These are phyloP conservation scores for Agarophyton chilense DNA, from an alignment of 23 red algal genomes.

Conservation along the genomic window DNA sequence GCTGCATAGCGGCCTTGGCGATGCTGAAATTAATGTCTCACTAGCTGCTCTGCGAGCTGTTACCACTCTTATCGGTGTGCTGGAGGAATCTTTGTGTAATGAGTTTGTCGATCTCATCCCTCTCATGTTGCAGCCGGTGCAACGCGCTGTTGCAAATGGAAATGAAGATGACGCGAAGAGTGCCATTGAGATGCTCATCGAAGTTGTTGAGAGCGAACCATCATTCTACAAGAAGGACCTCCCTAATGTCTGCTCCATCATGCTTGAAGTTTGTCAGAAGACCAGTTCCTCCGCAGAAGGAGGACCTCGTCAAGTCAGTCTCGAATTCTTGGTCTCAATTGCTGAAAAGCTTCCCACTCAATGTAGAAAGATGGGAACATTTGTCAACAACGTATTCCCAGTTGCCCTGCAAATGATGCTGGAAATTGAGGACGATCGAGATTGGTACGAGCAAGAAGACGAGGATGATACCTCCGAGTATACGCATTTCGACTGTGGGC, in stretches of 20 bases:
- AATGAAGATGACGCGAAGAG: constrained; percentile 77
- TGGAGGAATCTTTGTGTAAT: constrained; percentile 81
- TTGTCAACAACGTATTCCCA: constrained; percentile 78
- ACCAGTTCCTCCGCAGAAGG: constrained; percentile 62
- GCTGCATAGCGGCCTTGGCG: constrained; percentile 51
- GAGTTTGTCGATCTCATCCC: constrained; percentile 87
- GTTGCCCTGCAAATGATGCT: constrained; percentile 94
- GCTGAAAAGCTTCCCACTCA: constrained; percentile 88
- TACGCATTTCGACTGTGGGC: constrained; percentile 84
- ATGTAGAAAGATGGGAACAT: constrained; percentile 77
- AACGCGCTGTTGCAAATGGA: constrained; percentile 35
- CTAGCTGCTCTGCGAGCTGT: constrained; percentile 82
- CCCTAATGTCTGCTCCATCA: constrained; percentile 48
- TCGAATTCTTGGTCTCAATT: constrained; percentile 90
- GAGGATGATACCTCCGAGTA: constrained; percentile 81
- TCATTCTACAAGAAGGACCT: constrained; percentile 80
- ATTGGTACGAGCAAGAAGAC: constrained; percentile 94
- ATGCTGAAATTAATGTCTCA: constrained; percentile 62
- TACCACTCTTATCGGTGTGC: constrained; percentile 63
- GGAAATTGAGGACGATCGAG: constrained; percentile 90
- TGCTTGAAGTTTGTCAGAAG: constrained; percentile 72
- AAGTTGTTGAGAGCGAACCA: constrained; percentile 89
- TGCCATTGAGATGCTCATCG: constrained; percentile 89
- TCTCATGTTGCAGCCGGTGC: constrained; percentile 69
- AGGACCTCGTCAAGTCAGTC: constrained; percentile 73